Conservation (phyloP, 2,329 filamentous ascomycete species). For the Alternaria consortialis region DNA sequence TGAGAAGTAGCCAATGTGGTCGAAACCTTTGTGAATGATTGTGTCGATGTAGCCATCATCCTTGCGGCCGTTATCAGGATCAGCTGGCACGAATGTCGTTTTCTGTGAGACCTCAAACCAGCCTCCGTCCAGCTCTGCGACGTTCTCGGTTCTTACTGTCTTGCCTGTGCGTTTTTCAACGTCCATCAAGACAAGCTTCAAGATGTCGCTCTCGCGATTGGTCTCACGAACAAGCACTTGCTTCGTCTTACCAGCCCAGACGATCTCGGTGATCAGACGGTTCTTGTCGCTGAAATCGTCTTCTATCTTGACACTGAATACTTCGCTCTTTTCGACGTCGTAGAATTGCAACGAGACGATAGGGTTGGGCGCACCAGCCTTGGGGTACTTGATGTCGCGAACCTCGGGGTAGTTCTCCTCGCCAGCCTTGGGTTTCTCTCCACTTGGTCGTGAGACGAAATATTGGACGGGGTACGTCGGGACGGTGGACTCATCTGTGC, state of each 20-base stretch:
- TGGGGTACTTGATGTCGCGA: conserved; percentile 94
- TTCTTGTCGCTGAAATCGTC: conserved; percentile 82
- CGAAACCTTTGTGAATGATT: conserved; percentile 83
- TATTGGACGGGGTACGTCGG: conserved; percentile 94
- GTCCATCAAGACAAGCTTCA: conserved; percentile 88
- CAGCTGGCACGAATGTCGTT: conserved; percentile 85
- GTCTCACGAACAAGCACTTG: conserved; percentile 90
- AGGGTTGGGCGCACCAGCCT: conserved; percentile 92
- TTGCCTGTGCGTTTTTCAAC: conserved; percentile 76
- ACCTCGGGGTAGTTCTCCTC: conserved; percentile 92
- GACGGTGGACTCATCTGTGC: conserved; percentile 91
- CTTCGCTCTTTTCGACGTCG: conserved; percentile 77
- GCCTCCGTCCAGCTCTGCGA: conserved; percentile 87
- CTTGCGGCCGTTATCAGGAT: conserved; percentile 75
- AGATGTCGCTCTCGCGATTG: conserved; percentile 90
- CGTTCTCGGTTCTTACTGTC: conserved; percentile 80
- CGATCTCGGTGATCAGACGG: conserved; percentile 88
- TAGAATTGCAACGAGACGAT: conserved; percentile 89
- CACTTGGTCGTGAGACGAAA: conserved; percentile 87
- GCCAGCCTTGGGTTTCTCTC: conserved; percentile 70
- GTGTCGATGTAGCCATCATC: conserved; percentile 94
- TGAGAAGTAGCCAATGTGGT: conserved; percentile 93
- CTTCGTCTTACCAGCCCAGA: conserved; percentile 80
- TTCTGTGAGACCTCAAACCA: conserved; percentile 96
- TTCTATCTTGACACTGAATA: conserved; percentile 80